A percentile compares a stretch with the other conserved stretches of the same genome.
phyloP scores from a whole-genome alignment of 139 green algal genomes.

The Chlorella vulgaris region DNA sequence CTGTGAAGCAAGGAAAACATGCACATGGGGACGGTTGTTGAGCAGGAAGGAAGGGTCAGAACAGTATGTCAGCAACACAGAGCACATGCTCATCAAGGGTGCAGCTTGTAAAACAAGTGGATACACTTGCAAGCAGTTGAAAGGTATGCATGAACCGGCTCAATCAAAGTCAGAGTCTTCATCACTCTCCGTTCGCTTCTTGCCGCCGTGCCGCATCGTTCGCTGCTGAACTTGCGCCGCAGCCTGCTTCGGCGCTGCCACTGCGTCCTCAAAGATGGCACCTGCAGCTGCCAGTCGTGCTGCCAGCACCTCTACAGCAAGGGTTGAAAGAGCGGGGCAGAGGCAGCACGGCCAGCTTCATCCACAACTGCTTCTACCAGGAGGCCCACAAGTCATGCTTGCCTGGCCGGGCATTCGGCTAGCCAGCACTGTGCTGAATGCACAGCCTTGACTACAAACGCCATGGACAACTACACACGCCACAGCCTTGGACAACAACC shows the following conservation, averaged over 20 bases:
- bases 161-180: conserved; percentile 85
- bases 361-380: not conserved
- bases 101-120: too few relatives aligned
- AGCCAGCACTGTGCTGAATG: not conserved
- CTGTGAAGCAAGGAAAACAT: too few relatives aligned
- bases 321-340: not conserved
- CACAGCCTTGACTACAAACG: not conserved
- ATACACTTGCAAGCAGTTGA: too few relatives aligned
- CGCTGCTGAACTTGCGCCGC: conserved; percentile 51
- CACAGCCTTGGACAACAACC: not conserved
- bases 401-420: too few relatives aligned
- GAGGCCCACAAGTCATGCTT: too few relatives aligned
- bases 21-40: too few relatives aligned
- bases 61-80: too few relatives aligned
- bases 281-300: conserved; percentile 26
- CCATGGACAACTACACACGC: not conserved
- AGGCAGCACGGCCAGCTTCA: not conserved
- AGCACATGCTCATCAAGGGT: too few relatives aligned
- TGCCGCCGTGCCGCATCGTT: conserved; percentile 41
- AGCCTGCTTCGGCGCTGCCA: conserved; percentile 25
- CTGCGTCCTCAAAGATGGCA: conserved; percentile 38
- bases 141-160: too few relatives aligned
- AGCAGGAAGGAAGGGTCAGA: too few relatives aligned
- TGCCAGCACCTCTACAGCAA: not conserved
- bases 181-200: conserved; percentile 65